Evolutionary conservation across 805 yeast species (phyloP).

Genomic region (Tetrapisispora iriomotensis): DNA sequence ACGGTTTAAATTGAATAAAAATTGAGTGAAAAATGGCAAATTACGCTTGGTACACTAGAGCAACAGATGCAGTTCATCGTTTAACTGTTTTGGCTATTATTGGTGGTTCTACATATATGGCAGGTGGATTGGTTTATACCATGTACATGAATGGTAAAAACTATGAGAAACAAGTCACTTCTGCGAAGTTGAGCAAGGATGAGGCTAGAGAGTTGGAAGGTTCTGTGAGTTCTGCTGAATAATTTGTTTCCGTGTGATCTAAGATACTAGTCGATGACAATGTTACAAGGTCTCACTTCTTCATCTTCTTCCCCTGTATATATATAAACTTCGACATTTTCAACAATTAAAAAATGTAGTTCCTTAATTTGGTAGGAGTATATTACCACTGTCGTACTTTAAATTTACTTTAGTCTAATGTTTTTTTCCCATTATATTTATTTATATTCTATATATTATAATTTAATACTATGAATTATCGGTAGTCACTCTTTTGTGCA

Average conservation of each 20-base stretch:
- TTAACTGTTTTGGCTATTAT: constrained; percentile 56
- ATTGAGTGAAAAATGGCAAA: constrained; percentile 38
- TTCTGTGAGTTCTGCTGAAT: constrained; percentile 14
- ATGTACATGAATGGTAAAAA: constrained; percentile 44
- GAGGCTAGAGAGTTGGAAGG: constrained; percentile 13
- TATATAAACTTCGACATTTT: neutral
- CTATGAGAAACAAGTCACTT: constrained; percentile 33
- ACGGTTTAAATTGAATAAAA: too few relatives aligned
- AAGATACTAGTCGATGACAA: too few relatives aligned
- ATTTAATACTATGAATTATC: neutral
- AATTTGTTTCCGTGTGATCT: too few relatives aligned
- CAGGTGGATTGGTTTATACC: constrained; percentile 43
- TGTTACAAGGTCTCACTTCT: too few relatives aligned
- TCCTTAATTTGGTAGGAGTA: too few relatives aligned
- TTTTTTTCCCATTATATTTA: too few relatives aligned
- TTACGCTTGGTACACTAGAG: constrained; percentile 69
- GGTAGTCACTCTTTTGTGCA: too few relatives aligned
- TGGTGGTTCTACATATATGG: constrained; percentile 46
- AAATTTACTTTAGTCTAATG: too few relatives aligned
- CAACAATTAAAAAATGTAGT: too few relatives aligned
- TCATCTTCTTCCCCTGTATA: too few relatives aligned
- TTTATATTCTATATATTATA: neutral
- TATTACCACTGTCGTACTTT: too few relatives aligned
- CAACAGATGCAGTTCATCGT: constrained; percentile 64
- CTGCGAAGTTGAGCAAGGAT: constrained; percentile 1